A percentile compares a stretch with the other conserved stretches of the same genome.
phyloP scores from a whole-genome alignment of 495 filamentous ascomycete species.

The Aspergillus kassunensis region DNA sequence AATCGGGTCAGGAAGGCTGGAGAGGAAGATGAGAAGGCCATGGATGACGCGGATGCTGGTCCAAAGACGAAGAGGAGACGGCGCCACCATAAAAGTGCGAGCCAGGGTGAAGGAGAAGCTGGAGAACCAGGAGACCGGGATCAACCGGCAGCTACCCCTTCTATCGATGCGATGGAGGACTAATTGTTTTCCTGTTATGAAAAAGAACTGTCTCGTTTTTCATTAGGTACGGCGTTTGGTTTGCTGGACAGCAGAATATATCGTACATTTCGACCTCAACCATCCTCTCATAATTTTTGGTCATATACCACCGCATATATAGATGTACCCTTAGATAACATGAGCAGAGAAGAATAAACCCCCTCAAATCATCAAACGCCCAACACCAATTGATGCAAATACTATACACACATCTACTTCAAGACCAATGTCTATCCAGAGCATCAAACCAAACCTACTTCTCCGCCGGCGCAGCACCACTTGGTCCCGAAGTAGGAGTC shows the following conservation, averaged over 20 bases:
- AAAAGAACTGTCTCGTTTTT: constrained; percentile 11
- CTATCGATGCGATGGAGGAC: constrained; percentile 22
- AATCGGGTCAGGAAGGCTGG: constrained; percentile 13
- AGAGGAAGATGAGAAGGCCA: constrained; percentile 20
- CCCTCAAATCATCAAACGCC: neutral
- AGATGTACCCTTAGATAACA: neutral
- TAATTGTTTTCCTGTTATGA: constrained; percentile 11
- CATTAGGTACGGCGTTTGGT: constrained; percentile 34
- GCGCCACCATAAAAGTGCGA: constrained; percentile 39
- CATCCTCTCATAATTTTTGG: neutral
- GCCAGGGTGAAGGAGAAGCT: constrained; percentile 18
- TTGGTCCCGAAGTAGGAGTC: constrained; percentile 7
- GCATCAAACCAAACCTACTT: no score
- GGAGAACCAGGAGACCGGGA: constrained; percentile 14
- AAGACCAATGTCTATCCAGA: neutral
- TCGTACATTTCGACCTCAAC: constrained; percentile 13
- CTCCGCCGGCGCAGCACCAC: neutral
- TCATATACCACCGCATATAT: neutral
- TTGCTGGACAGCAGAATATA: constrained; percentile 21
- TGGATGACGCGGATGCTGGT: constrained; percentile 19
- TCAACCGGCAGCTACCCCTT: constrained; percentile 11
- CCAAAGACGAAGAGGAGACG: constrained; percentile 45
- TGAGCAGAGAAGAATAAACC: neutral
- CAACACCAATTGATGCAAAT: constrained; percentile 6
- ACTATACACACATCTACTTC: constrained; percentile 5